Percentiles rank a stretch among this genome's conserved stretches.
phyloP scores from a whole-genome alignment of 2,329 filamentous ascomycete species.

The Alternaria hordeiaustralica region DNA sequence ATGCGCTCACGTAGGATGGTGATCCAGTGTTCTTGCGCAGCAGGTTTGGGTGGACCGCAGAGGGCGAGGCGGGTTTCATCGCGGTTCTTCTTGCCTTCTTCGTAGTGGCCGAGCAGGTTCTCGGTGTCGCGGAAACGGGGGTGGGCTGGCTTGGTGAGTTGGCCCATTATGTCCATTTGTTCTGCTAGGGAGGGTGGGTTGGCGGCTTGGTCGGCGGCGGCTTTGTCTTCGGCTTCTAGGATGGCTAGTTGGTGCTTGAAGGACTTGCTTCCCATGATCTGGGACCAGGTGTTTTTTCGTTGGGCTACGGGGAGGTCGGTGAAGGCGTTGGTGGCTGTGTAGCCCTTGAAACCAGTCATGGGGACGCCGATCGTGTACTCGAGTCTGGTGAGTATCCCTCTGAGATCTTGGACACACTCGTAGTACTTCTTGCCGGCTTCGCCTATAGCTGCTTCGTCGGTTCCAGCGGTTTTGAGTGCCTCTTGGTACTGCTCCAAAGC shows the following conservation, averaged over 20 bases:
- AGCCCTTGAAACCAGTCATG: constrained; percentile 26
- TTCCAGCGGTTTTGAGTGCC: neutral
- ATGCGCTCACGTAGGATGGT: constrained; percentile 21
- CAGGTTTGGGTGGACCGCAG: constrained; percentile 10
- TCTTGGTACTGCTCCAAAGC: neutral
- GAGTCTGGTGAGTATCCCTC: constrained; percentile 8
- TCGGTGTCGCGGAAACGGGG: constrained; percentile 16
- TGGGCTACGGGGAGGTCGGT: constrained; percentile 6
- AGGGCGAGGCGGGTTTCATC: constrained; percentile 15
- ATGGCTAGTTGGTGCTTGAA: constrained; percentile 12
- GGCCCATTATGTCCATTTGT: neutral
- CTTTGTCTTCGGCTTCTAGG: constrained; percentile 5
- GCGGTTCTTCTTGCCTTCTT: constrained; percentile 19
- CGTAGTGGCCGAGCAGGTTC: constrained; percentile 16
- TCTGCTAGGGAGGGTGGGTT: neutral
- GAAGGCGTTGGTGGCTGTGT: neutral
- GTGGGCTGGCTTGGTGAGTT: constrained; percentile 9
- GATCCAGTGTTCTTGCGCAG: constrained; percentile 25
- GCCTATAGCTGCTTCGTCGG: neutral
- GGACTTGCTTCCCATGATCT: constrained; percentile 9
- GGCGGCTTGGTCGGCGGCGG: neutral
- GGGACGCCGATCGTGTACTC: constrained; percentile 19
- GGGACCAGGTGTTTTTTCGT: constrained; percentile 4
- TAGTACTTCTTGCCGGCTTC: constrained; percentile 24
- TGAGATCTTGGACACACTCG: constrained; percentile 18